Evolutionary conservation across 2,329 filamentous ascomycete genomes (phyloP), one percentile per base, ranked within the genome.

Genomic region (Calycina marina): DNA sequence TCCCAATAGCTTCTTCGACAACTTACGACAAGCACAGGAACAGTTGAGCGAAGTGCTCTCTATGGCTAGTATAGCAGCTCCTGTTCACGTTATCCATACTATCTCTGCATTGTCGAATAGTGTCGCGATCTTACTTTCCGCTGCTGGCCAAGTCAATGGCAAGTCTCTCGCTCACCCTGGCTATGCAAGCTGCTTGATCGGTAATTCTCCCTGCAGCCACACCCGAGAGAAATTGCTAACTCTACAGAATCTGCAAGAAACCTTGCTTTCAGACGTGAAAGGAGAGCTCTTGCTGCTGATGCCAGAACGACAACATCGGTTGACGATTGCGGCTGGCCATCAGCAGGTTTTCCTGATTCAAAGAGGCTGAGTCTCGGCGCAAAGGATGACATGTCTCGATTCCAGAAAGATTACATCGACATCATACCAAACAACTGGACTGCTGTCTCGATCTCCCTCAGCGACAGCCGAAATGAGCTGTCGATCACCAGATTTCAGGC

Each of bases 401-500:
- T 93, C 47, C 80, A 88, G 51, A 65, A 68, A 40, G 71, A 86
- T 28, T 93, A 85, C 45, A 67, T 94, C 31, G 81, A 94, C 48
- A 78, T 88, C 30, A 73, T 98, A 4, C 92, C 90, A 0, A 58
- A 63, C 24, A 63, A 67, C 5, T 98, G 90, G 90, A 84, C 75
- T 28, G 79, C 86, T 2, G 62, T 98, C 6, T 96, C 86, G 0
- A 60, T 98, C 27, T 80, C 80, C 0, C 57, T 98, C 11, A 90
- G 80, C 48, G 81, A 93, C 32, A 77, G 77, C 43, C 70, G 67
- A 24, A 79, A 83, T 34, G 90, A 96, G 50, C 68, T 98, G 4
- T 85, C 82, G 44, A 76, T 96, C 40, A 86, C 83, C n/a, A 84
- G 84, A 46, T 72, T 93, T 18, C 75, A 82, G 40, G 66, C 74